Base-by-base conservation (phyloP, 2,329 filamentous ascomycete species). In the Epichloe brachyelytri region DNA sequence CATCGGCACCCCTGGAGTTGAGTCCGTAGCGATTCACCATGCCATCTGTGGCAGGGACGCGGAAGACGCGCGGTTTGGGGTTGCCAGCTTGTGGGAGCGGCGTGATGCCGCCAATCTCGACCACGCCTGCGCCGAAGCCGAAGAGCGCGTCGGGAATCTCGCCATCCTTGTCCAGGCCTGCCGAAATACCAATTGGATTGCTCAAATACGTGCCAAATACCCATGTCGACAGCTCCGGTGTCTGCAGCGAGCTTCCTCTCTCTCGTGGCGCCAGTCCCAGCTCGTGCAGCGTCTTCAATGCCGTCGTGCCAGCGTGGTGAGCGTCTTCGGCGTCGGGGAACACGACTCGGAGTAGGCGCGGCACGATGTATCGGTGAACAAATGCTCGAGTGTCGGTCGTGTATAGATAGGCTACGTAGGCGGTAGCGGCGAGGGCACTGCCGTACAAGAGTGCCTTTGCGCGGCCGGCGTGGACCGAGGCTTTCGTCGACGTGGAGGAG, bases 11-110 rank as follows among this genome's bases (percentile, higher is more conserved):
- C 54, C 85, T 79, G 12, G 88, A 95, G 70, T 97, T 97, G 60
- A 98, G 80, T 0, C 93, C 93, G 69, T 96, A 98, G 38, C 93
- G 83, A 68, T 98, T 98, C 66, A 98, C 88, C 65, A 98, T 76
- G 15, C 87, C 89, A 57, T 94, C 84, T 56, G 95, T 80, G 34
- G 80, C 83, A 0, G 87, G 84, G 5, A 97, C 71, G 20, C 93
- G 81, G 71, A 95, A 98, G 26, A 96, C 86, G 56, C 93, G 81
- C 1, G 91, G 90, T 59, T 82, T 84, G 0, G 86, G 82, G 68
- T 98, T 98, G 7, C 93, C 93, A 5, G 79, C 77, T 65, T 98
- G 93, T 0, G 91, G 85, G n/a, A 80, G 70, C 0, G 93, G 87
- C 4, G 90, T 97, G 59, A 86, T 85, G 45, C 91, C 93, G 55